Percentiles rank a stretch among this genome's conserved stretches.
These are phyloP conservation scores for Lactarius deliciosus DNA, from an alignment of 768 basidiomycete genomes.

Conservation along the genomic window DNA sequence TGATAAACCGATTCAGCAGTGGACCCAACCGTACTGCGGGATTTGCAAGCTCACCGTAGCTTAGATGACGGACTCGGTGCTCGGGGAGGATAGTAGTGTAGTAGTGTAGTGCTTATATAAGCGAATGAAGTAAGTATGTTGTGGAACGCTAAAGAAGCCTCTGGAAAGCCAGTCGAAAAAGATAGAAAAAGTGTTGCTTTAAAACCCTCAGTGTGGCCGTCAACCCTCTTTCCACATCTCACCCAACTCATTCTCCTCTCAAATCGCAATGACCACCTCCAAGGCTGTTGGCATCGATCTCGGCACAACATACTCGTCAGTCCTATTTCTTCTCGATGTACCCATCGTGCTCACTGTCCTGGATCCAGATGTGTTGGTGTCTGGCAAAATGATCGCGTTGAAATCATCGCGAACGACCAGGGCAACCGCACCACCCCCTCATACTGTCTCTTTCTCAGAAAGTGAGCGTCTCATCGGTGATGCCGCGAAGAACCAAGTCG, in stretches of 20 bases:
- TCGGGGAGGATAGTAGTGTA: slow-evolving; percentile 16
- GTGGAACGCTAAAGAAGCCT: slow-evolving; percentile 31
- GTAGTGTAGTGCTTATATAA: slow-evolving; percentile 25
- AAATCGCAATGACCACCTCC: slow-evolving; percentile 30
- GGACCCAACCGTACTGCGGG: slow-evolving; percentile 84
- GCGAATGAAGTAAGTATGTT: slow-evolving; percentile 21
- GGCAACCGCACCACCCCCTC: slow-evolving; percentile 95
- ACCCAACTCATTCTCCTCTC: slow-evolving; percentile 24
- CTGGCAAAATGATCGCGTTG: slow-evolving; percentile 99
- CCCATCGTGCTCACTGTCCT: slow-evolving; percentile 15
- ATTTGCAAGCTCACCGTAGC: slow-evolving; percentile 84
- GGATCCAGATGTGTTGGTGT: slow-evolving; percentile 85
- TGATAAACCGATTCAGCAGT: slow-evolving; percentile 46
- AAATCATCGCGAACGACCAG: slow-evolving; percentile 96
- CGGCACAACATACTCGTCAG: slow-evolving; percentile 90
- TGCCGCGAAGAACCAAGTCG: slow-evolving; percentile 98
- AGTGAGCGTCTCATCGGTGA: slow-evolving; percentile 97
- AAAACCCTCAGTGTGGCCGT: slow-evolving; percentile 16
- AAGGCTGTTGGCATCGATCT: slow-evolving; percentile 92
- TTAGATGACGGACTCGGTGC: slow-evolving; percentile 46
- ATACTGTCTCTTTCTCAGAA: slow-evolving; percentile 93
- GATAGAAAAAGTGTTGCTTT: slow-evolving; percentile 34
- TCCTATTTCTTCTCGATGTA: slow-evolving; percentile 23
- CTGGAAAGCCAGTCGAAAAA: too few relatives aligned
- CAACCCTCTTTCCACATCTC: slow-evolving; percentile 24